A percentile compares a stretch with the other conserved stretches of the same genome.
These are phyloP conservation scores for Linnemannia elongata DNA, from an alignment of 192 early-diverging fungal species.

Conservation along the genomic window DNA sequence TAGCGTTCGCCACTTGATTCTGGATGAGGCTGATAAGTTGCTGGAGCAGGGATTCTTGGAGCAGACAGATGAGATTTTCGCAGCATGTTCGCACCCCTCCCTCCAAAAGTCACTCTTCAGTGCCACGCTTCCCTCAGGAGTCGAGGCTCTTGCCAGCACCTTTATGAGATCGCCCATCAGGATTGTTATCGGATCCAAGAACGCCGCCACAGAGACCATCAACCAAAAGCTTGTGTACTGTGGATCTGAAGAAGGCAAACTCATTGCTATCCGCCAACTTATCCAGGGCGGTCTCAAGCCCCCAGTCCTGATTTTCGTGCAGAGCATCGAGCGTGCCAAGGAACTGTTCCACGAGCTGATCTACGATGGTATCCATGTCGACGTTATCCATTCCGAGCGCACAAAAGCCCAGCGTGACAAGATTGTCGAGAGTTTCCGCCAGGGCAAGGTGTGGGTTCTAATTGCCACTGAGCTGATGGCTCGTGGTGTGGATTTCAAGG, in stretches of 20 bases:
- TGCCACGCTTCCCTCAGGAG: conserved; percentile 92
- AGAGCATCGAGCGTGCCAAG: conserved; percentile 97
- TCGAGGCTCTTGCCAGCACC: conserved; percentile 91
- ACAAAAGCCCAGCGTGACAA: conserved; percentile 93
- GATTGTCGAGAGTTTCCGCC: conserved; percentile 89
- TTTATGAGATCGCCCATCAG: conserved; percentile 94
- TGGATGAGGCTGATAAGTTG: conserved; percentile 90
- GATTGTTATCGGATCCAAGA: conserved; percentile 90
- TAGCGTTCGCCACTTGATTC: conserved; percentile 77
- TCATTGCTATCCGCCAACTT: conserved; percentile 91
- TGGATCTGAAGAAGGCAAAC: conserved; percentile 94
- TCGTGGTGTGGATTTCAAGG: conserved; percentile 99
- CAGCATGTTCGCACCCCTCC: conserved; percentile 80
- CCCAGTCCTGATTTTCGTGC: conserved; percentile 95
- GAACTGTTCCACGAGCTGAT: conserved; percentile 97
- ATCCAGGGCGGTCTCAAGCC: conserved; percentile 88
- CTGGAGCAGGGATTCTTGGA: conserved; percentile 88
- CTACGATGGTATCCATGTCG: conserved; percentile 98
- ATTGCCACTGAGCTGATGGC: conserved; percentile 98
- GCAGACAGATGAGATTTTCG: conserved; percentile 90
- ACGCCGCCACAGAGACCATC: conserved; percentile 93
- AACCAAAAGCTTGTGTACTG: conserved; percentile 92
- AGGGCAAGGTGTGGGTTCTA: conserved; percentile 94
- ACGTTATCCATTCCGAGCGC: conserved; percentile 97
- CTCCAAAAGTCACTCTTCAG: conserved; percentile 92